Evolutionary conservation across 345 rosid genomes (phyloP).

Genomic region (Sonneratia caseolaris): DNA sequence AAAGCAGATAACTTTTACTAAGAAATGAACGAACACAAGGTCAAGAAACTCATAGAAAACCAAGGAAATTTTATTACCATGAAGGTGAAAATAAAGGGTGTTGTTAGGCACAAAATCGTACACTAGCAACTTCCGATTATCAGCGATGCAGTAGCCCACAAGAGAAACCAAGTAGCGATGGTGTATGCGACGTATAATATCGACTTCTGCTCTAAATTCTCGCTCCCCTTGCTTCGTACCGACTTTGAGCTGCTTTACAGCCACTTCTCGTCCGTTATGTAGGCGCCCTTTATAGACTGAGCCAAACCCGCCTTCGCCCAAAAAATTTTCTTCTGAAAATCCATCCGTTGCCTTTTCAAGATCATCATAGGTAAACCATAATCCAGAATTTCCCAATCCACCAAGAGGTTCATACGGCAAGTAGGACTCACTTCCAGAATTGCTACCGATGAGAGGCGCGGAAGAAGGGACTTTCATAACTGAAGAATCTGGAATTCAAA

Average conservation of each 20-base stretch:
- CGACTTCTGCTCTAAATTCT: constrained; percentile 92
- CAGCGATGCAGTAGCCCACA: constrained; percentile 83
- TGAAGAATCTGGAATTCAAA: constrained; percentile 34
- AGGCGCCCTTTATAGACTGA: constrained; percentile 69
- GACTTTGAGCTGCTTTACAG: constrained; percentile 73
- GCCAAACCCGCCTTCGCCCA: constrained; percentile 96
- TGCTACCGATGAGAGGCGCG: constrained; percentile 51
- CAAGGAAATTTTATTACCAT: constrained; percentile 38
- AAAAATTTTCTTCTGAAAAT: constrained; percentile 60
- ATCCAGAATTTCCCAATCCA: constrained; percentile 59
- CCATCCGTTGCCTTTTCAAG: constrained; percentile 61
- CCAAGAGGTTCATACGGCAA: constrained; percentile 42
- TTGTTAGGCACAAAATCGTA: constrained; percentile 78
- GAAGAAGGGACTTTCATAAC: constrained; percentile 45
- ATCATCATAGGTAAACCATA: constrained; percentile 64
- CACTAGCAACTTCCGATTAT: constrained; percentile 62
- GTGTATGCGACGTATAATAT: constrained; percentile 41
- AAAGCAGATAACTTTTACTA: background rate
- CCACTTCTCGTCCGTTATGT: constrained; percentile 72
- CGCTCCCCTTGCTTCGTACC: constrained; percentile 84
- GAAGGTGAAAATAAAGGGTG: constrained; percentile 88
- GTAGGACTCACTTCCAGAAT: constrained; percentile 41
- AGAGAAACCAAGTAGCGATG: constrained; percentile 30
- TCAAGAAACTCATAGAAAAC: constrained; percentile 3
- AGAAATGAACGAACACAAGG: background rate